These are phyloP conservation scores for Pyronema domesticum DNA, from an alignment of 495 filamentous ascomycete species.

Conservation along the genomic window DNA sequence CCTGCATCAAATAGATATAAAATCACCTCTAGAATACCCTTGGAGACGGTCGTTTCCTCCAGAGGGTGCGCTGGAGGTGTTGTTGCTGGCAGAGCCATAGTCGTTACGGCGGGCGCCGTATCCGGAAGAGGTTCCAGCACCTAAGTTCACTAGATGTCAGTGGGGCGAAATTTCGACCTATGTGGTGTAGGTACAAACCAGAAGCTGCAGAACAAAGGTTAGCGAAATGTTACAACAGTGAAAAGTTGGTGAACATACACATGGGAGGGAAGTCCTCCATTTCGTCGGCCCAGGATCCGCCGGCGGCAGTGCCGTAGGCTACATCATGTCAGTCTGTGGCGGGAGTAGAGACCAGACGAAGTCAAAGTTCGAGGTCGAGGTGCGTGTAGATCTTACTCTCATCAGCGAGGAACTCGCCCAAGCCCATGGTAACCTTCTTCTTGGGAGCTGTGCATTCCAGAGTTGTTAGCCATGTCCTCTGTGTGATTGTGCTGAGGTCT, in stretches of 20 bases:
- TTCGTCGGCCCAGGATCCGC: conserved; percentile 95
- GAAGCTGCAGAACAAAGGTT: neutral
- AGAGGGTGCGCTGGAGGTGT: conserved; percentile 10
- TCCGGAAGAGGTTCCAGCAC: neutral
- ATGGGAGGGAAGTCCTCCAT: conserved; percentile 70
- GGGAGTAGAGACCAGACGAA: neutral
- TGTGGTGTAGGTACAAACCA: neutral
- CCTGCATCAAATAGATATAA: conserved; percentile 22
- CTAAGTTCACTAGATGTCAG: neutral
- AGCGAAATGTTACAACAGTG: neutral
- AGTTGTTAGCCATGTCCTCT: conserved; percentile 23
- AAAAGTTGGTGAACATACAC: conserved; percentile 36
- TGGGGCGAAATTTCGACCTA: neutral
- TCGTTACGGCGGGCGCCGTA: conserved; percentile 15
- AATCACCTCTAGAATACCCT: conserved; percentile 16
- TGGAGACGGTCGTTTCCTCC: conserved; percentile 6
- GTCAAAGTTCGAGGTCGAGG: conserved; percentile 7
- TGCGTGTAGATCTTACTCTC: conserved; percentile 40
- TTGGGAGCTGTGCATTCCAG: conserved; percentile 56
- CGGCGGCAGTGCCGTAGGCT: conserved; percentile 10
- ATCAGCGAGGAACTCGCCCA: conserved; percentile 78
- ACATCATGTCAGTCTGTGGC: neutral
- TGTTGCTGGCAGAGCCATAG: conserved; percentile 15
- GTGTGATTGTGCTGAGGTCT: neutral
- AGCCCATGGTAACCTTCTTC: conserved; percentile 82